Evolutionary conservation across 2,329 filamentous ascomycete genomes (phyloP).

Genomic region (Nothomitra cinnamomea): DNA sequence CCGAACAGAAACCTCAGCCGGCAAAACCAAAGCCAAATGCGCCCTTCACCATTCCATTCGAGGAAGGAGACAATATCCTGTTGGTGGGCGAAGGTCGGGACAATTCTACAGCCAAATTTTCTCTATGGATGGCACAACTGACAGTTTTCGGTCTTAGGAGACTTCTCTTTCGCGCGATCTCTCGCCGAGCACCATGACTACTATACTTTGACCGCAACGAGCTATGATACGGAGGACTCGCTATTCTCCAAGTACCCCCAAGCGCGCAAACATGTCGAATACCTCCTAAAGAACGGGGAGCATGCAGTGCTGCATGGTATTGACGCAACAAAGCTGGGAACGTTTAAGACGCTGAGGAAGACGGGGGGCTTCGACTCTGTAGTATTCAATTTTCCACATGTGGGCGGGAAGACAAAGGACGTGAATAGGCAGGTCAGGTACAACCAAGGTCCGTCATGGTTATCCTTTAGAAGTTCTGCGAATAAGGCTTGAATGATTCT

Average conservation of each 20-base stretch:
- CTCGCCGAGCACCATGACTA: conserved; percentile 50
- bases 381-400: conserved; percentile 94
- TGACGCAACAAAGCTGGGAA: conserved; percentile 1
- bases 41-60: conserved; percentile 48
- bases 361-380: conserved; percentile 50
- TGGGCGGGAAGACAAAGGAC: conserved; percentile 80
- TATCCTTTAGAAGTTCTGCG: background rate
- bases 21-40: background rate
- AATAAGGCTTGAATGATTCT: background rate
- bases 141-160: conserved; percentile 23
- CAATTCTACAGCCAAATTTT: background rate
- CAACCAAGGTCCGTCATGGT: conserved; percentile 43
- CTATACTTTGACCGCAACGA: conserved; percentile 50
- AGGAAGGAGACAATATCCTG: conserved; percentile 48
- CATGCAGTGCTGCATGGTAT: conserved; percentile 11
- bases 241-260: conserved; percentile 62
- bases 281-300: conserved; percentile 50
- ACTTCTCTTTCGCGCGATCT: conserved; percentile 60
- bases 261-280: conserved; percentile 33
- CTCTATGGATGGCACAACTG: background rate
- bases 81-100: conserved; percentile 50
- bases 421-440: conserved; percentile 86
- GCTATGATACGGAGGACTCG: conserved; percentile 41
- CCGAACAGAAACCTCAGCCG: background rate
- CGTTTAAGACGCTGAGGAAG: background rate